These are phyloP conservation scores for Mycocentrospora acerina DNA, from an alignment of 2,329 filamentous ascomycete species.

Conservation along the genomic window DNA sequence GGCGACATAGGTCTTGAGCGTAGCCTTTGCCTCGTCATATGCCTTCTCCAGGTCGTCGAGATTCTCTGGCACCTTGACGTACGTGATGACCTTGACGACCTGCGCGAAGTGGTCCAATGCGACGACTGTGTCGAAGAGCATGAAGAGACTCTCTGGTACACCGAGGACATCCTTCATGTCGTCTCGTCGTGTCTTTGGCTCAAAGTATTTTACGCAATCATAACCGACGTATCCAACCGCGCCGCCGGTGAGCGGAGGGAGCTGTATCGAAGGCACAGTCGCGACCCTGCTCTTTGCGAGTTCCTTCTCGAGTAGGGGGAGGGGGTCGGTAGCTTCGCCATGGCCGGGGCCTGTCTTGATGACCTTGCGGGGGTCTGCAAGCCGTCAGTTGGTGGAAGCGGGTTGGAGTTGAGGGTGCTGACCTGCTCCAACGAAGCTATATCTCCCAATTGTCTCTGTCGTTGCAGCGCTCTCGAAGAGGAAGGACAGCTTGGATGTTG, in stretches of 20 bases:
- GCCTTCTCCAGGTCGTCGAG: conserved; percentile 61
- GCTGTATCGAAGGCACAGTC: conserved; percentile 74
- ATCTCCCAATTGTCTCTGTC: conserved; percentile 88
- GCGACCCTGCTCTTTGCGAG: conserved; percentile 77
- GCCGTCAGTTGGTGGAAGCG: conserved; percentile 9
- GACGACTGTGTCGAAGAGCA: conserved; percentile 93
- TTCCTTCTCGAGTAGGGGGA: conserved; percentile 79
- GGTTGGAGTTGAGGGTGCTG: conserved; percentile 32
- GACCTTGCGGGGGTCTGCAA: conserved; percentile 67
- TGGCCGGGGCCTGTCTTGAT: conserved; percentile 85
- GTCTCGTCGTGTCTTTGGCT: conserved; percentile 88
- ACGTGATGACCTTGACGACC: conserved; percentile 90
- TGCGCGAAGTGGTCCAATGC: conserved; percentile 95
- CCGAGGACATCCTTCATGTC: conserved; percentile 84
- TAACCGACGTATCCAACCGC: conserved; percentile 97
- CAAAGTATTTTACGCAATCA: conserved; percentile 96
- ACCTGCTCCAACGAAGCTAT: conserved; percentile 90
- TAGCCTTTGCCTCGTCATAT: conserved; percentile 67
- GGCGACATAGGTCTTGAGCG: conserved; percentile 67
- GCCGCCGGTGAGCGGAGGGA: conserved; percentile 86
- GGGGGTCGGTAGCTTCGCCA: conserved; percentile 79
- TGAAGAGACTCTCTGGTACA: conserved; percentile 93
- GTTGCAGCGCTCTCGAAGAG: conserved; percentile 92
- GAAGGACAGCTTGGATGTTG: conserved; percentile 78
- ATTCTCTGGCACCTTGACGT: conserved; percentile 66